Evolutionary conservation across 2,329 filamentous ascomycete species (phyloP), one percentile per base, ranked within the genome.

Genomic region (Colletotrichum somersetense): DNA sequence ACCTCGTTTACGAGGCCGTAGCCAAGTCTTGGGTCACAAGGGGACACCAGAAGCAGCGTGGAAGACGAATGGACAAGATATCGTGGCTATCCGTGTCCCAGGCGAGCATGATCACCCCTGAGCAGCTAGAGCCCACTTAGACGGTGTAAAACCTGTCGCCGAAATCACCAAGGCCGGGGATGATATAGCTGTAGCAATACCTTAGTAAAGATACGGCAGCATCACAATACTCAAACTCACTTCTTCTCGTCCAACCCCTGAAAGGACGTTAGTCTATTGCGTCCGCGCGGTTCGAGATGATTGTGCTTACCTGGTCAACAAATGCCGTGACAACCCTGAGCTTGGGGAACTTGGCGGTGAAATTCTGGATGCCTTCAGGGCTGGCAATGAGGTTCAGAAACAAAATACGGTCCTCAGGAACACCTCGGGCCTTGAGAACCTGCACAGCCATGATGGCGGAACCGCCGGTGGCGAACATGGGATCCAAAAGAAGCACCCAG

Each of bases 351-450:
- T 92, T 93, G 77, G 93, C 89, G 12, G 95, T 93, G 82, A 99
- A 98, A 77, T 93, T 95, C 77, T 91, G 89, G 75, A 97, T 93
- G 7, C 96, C 96, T 79, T 97, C 92, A 0, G 96, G 96, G 80
- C 95, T 98, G n/a, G 96, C 95, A 79, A 99, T 98, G 73, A 99
- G 86, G 82, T 99, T 99, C 71, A 99, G 87, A 85, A 99, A 99
- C 50, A 98, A 86, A 74, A 99, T 99, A 70, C 93, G 92, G 76
- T 98, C 94, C 83, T 98, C 96, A 0, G 95, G 95, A 6, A 99
- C 96, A 42, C 96, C 96, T 75, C 93, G 92, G 50, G 91, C 91
- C 80, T 93, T 97, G 76, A 99, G 87, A 3, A 98, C 94, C 75
- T 98, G 94, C 23, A 98, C 95, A 40, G 96, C 96, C 93, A 99